These are phyloP conservation scores for Ligustrum vulgare DNA, from an alignment of 257 asterid genomes.

Conservation along the genomic window DNA sequence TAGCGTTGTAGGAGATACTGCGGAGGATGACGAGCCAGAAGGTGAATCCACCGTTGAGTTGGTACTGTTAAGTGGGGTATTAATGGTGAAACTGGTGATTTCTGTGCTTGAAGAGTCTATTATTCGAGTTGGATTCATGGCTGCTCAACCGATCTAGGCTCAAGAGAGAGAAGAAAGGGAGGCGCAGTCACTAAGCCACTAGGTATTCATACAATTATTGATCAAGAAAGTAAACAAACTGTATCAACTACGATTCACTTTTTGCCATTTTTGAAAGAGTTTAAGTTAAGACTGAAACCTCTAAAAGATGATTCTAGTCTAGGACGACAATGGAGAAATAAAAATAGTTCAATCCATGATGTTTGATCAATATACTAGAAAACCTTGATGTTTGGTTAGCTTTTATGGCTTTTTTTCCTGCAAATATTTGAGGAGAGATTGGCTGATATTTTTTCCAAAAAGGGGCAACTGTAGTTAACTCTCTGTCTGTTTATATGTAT, in stretches of 20 bases:
- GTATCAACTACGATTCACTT: neutral
- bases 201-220: conserved; percentile 26
- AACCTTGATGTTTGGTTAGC: conserved; percentile 40
- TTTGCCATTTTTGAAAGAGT: neutral
- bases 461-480: conserved; percentile 36
- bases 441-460: conserved; percentile 40
- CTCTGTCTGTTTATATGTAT: neutral
- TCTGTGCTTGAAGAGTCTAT: conserved; percentile 40
- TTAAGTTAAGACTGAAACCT: neutral
- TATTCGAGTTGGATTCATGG: conserved; percentile 65
- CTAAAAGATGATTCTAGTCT: neutral
- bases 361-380: conserved; percentile 55
- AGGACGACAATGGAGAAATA: neutral
- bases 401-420: conserved; percentile 47
- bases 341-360: conserved; percentile 7
- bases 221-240: conserved; percentile 7
- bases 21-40: conserved; percentile 23
- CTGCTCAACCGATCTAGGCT: neutral
- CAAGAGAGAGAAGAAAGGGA: neutral
- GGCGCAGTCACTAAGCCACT: conserved; percentile 11
- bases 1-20: conserved; percentile 35
- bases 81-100: conserved; percentile 15
- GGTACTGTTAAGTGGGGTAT: neutral
- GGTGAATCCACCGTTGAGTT: conserved; percentile 23
- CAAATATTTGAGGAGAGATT: conserved; percentile 34